A percentile compares a stretch with the other conserved stretches of the same genome.
These are phyloP conservation scores for Lentinus brumalis DNA, from an alignment of 768 basidiomycete genomes.

Conservation along the genomic window DNA sequence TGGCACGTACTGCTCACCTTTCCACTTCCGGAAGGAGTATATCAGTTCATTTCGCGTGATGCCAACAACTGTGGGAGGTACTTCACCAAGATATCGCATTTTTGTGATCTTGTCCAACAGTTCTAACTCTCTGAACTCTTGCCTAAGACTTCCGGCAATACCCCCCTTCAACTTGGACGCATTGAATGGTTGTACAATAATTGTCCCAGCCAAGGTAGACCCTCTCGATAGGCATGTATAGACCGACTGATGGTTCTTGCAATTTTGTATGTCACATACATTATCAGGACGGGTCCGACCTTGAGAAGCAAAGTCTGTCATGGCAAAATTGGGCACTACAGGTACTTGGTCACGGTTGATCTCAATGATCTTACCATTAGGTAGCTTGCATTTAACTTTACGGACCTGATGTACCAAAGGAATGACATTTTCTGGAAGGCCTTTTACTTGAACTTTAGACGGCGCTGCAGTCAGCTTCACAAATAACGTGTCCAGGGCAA, in stretches of 20 bases:
- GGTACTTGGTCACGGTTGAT: conserved; percentile 20
- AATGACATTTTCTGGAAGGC: conserved; percentile 26
- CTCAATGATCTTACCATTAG: conserved; percentile 9
- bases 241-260: conserved; percentile 19
- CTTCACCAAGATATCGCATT: conserved; percentile 22
- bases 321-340: conserved; percentile 27
- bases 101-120: conserved; percentile 38
- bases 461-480: conserved; percentile 18
- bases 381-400: conserved; percentile 14
- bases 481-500: conserved; percentile 23
- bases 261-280: too few relatives aligned
- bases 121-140: conserved; percentile 34
- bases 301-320: conserved; percentile 30
- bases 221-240: conserved; percentile 27
- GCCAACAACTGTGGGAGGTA: conserved; percentile 21
- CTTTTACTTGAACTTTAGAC: conserved; percentile 16
- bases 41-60: conserved; percentile 27
- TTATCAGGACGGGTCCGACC: conserved; percentile 21
- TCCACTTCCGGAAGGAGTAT: conserved; percentile 1
- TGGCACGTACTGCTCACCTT: too few relatives aligned
- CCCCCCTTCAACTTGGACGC: conserved; percentile 11
- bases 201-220: conserved; percentile 18
- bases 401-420: conserved; percentile 14
- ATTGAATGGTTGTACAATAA: conserved; percentile 22
- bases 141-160: conserved; percentile 11